These are phyloP conservation scores for Tetracladium maxilliforme DNA, from an alignment of 2,329 filamentous ascomycete species.

Conservation along the genomic window DNA sequence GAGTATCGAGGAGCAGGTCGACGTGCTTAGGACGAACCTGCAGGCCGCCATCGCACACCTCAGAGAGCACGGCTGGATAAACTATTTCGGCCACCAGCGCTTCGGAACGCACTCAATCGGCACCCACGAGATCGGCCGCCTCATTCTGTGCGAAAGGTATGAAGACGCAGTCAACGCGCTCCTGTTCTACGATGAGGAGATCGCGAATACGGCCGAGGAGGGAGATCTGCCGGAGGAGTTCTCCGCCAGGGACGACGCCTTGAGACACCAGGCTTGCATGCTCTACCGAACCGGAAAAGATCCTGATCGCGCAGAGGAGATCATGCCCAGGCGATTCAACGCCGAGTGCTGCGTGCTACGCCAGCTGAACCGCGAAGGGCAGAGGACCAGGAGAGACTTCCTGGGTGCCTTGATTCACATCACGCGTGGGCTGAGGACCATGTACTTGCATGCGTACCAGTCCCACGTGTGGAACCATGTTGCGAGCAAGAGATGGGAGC, in stretches of 20 bases:
- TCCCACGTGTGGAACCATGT: constrained; percentile 87
- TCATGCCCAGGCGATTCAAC: constrained; percentile 66
- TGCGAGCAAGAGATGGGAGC: constrained; percentile 65
- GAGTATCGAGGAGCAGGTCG: constrained; percentile 30
- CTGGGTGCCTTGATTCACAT: constrained; percentile 70
- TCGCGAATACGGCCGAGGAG: constrained; percentile 39
- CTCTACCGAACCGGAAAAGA: constrained; percentile 52
- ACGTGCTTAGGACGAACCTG: constrained; percentile 31
- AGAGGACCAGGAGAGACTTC: constrained; percentile 47
- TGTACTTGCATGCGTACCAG: constrained; percentile 97
- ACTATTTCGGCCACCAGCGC: constrained; percentile 95
- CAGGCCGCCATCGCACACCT: constrained; percentile 50
- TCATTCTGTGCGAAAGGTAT: constrained; percentile 71
- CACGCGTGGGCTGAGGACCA: constrained; percentile 67
- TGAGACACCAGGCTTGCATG: constrained; percentile 65
- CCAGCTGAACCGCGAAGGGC: constrained; percentile 40
- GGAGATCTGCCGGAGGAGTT: constrained; percentile 25
- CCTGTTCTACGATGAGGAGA: constrained; percentile 53
- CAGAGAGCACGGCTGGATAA: constrained; percentile 69
- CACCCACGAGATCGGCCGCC: constrained; percentile 72
- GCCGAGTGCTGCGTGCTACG: constrained; percentile 69
- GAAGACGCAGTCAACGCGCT: constrained; percentile 68
- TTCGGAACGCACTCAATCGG: constrained; percentile 82
- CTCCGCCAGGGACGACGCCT: constrained; percentile 60
- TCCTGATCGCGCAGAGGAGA: constrained; percentile 42